Base-by-base conservation (phyloP, 257 asterid species). In the Nyctanthes arbortristis region DNA sequence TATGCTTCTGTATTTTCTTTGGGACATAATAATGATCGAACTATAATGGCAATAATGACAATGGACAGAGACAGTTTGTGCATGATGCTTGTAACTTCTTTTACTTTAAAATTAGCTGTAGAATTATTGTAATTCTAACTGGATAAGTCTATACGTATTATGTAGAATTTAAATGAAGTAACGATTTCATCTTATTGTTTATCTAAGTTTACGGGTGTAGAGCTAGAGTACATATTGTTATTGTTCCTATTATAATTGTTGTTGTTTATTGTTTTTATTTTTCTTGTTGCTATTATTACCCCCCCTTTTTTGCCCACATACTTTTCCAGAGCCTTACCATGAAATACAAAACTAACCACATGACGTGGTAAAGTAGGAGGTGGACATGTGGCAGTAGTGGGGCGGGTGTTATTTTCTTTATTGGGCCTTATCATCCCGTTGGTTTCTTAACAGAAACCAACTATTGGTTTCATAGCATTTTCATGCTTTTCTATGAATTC, bases 41-140 rank as follows among this genome's bases (percentile, higher is more conserved):
- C 99, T 75, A 88, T 94, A 65, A 82, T 94, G 97, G 99, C 97
- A 52, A 81, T 94, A 94, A 94, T 84, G 99, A 94, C 85, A 94
- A 94, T 74, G 99, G 99, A 54, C 99, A 94, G 78, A 85, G 73
- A 79, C 96, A 94, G 77, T 94, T 83, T 74, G 99, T 94, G 66
- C 93, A 91, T 25, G 97, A 94, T 85, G 93, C 99, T 70, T 73
- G 99, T 94, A 80, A 91, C 97, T 77, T 67, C 34, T 67, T 68
- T 68, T 63, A 11, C 58, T 37, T 63, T 52, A 9, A 54, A 36
- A 29, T 39, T 39, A 35, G 74, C 37, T 43, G 62, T 24, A 22
- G 58, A 75, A 67, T 61, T 67, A 52, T 13, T 39, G 27, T 28
- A 33, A 11, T 24, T 40, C 4, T 72, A 34, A 7, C 35, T 69